A percentile compares a stretch with the other conserved stretches of the same genome.
Evolutionary conservation across 1,284 basidiomycete species (phyloP).

Genomic region (Sphaerobolus stellatus): DNA sequence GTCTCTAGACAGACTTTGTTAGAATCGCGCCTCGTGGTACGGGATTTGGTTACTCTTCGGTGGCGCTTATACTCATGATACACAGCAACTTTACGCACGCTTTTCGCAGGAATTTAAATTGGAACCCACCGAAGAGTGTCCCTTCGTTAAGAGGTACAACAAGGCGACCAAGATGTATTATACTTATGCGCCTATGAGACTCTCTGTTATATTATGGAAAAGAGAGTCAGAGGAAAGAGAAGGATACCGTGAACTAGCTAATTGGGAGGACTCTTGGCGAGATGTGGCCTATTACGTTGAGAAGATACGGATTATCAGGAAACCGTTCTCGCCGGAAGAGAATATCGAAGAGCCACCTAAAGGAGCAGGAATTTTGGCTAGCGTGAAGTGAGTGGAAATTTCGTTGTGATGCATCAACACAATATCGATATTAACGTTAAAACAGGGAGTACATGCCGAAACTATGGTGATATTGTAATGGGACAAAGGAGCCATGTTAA

Average conservation of each 20-base stretch:
- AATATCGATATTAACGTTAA: no score
- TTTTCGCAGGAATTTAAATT: background rate
- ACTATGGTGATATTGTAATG: no score
- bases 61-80: background rate
- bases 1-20: background rate
- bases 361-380: no score
- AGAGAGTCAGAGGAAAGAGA: background rate
- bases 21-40: background rate
- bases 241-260: background rate
- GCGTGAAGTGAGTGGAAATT: no score
- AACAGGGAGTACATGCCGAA: no score
- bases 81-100: background rate
- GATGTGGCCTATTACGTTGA: background rate
- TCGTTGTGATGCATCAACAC: no score
- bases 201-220: background rate
- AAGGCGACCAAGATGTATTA: background rate
- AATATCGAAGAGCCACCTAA: no score
- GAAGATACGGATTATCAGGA: constrained; percentile 32
- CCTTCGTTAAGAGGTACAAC: background rate
- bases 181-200: background rate
- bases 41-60: background rate
- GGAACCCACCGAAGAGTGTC: background rate
- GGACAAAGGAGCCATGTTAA: no score
- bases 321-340: no score
- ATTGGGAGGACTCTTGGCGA: background rate